These are phyloP conservation scores for Fistulinella cinereoalba DNA, from an alignment of 1,284 basidiomycete species.

Conservation along the genomic window DNA sequence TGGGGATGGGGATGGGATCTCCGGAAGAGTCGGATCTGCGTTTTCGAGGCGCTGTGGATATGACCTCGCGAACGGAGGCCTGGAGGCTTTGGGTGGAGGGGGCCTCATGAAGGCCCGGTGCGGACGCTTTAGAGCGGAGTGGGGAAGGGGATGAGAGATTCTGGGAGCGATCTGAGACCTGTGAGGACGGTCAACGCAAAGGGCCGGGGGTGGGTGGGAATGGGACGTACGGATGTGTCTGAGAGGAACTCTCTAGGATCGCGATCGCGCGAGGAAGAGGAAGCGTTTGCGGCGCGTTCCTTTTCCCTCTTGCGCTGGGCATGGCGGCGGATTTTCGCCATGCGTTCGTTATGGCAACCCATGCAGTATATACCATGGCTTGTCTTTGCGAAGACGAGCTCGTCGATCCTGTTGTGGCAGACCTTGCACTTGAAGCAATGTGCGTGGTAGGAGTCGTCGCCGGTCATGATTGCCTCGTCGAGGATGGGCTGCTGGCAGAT, in stretches of 20 bases:
- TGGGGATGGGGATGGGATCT: constrained; percentile 4
- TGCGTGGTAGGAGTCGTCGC: constrained; percentile 97
- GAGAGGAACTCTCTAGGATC: constrained; percentile 38
- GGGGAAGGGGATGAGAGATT: constrained; percentile 11
- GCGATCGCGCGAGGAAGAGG: constrained; percentile 45
- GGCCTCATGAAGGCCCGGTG: constrained; percentile 22
- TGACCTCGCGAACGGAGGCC: constrained; percentile 7
- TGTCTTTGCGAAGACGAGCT: constrained; percentile 98
- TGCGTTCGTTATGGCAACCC: constrained; percentile 96
- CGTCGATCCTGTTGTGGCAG: constrained; percentile 92
- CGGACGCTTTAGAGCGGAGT: constrained; percentile 22
- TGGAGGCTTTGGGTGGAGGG: constrained; percentile 27
- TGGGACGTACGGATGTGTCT: constrained; percentile 40
- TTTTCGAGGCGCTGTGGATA: constrained; percentile 4
- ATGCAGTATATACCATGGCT: constrained; percentile 99
- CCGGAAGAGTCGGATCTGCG: constrained; percentile 15
- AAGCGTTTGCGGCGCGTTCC: constrained; percentile 41
- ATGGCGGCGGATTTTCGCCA: constrained; percentile 87
- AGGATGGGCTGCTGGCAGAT: constrained; percentile 90
- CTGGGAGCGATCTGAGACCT: constrained; percentile 14
- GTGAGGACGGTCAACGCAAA: not conserved
- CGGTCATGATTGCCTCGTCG: constrained; percentile 98
- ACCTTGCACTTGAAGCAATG: constrained; percentile 98
- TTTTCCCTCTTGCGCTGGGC: constrained; percentile 71
- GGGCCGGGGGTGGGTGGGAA: not conserved